These are phyloP conservation scores for Phialophora expanda DNA, from an alignment of 2,329 filamentous ascomycete genomes.

Conservation along the genomic window DNA sequence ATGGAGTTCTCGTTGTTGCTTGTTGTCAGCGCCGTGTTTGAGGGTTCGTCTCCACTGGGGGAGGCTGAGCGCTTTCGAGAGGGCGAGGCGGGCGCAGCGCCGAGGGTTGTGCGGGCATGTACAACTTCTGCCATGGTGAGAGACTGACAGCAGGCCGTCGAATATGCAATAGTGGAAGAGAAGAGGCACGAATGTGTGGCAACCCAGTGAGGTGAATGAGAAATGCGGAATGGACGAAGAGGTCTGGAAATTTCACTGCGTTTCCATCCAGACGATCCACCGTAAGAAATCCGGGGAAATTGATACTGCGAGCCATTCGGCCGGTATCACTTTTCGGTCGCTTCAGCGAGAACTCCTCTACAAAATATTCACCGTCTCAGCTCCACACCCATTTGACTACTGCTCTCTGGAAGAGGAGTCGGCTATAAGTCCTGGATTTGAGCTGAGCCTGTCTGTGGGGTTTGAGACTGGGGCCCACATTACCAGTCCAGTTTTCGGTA, in stretches of 20 bases:
- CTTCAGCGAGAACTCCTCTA: not conserved
- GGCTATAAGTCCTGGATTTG: too few relatives aligned
- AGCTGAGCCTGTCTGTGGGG: not conserved
- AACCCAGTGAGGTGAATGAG: conserved; percentile 5
- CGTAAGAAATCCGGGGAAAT: conserved; percentile 6
- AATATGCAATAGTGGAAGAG: not conserved
- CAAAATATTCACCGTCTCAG: not conserved
- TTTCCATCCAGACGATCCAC: not conserved
- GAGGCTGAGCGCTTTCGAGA: conserved; percentile 40
- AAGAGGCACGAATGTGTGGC: not conserved
- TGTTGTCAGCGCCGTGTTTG: conserved; percentile 34
- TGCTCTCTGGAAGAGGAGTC: not conserved
- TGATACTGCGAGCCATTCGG: conserved; percentile 9
- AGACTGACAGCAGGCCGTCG: not conserved
- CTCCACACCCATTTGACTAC: not conserved
- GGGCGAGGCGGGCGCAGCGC: conserved; percentile 25
- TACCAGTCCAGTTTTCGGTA: too few relatives aligned
- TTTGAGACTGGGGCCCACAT: too few relatives aligned
- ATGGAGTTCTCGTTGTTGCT: conserved; percentile 28
- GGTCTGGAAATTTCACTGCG: conserved; percentile 12
- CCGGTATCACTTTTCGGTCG: not conserved
- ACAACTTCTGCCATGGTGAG: conserved; percentile 36
- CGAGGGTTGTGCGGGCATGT: conserved; percentile 30
- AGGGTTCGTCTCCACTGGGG: conserved; percentile 17
- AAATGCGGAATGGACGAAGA: conserved; percentile 20